Evolutionary conservation across 2,329 filamentous ascomycete species (phyloP).

Genomic region (Ceratocystiopsis sp.): DNA sequence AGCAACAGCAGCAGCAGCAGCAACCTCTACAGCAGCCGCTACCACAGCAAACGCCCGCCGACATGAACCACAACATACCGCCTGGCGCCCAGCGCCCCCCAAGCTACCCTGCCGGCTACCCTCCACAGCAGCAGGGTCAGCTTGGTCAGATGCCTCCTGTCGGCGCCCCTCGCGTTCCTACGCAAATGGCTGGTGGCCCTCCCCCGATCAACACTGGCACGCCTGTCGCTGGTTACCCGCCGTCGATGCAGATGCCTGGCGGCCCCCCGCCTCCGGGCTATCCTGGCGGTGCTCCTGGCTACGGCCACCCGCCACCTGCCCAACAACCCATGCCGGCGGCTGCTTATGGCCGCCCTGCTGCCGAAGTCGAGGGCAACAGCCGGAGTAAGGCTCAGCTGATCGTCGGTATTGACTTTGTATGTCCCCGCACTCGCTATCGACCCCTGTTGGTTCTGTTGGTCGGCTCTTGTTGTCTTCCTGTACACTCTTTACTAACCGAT

Average conservation of each 20-base stretch:
- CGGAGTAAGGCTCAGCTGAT: slow-evolving; percentile 94
- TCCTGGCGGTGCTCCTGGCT: slow-evolving; percentile 27
- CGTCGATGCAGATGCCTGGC: slow-evolving; percentile 29
- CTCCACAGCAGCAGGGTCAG: slow-evolving; percentile 11
- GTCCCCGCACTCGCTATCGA: slow-evolving; percentile 12
- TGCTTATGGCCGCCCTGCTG: slow-evolving; percentile 25
- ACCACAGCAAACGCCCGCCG: slow-evolving; percentile 28
- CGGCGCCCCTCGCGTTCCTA: slow-evolving; percentile 31
- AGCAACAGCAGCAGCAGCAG: not conserved
- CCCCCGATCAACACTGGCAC: slow-evolving; percentile 51
- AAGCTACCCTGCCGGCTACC: slow-evolving; percentile 44
- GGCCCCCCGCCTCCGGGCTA: slow-evolving; percentile 30
- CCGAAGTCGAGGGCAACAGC: slow-evolving; percentile 74
- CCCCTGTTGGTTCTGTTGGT: no score
- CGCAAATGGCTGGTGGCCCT: slow-evolving; percentile 45
- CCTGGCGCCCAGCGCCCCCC: slow-evolving; percentile 44
- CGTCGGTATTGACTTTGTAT: slow-evolving; percentile 95
- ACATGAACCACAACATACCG: slow-evolving; percentile 37
- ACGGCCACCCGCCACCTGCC: slow-evolving; percentile 26
- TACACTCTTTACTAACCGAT: not conserved
- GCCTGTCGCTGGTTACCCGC: slow-evolving; percentile 41
- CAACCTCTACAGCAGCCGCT: slow-evolving; percentile 8
- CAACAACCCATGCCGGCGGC: slow-evolving; percentile 19
- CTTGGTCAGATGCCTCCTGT: slow-evolving; percentile 12
- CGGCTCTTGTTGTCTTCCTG: not conserved